phyloP scores from a whole-genome alignment of 352 stramenopile species.

The Phytopythium kandeliae region DNA sequence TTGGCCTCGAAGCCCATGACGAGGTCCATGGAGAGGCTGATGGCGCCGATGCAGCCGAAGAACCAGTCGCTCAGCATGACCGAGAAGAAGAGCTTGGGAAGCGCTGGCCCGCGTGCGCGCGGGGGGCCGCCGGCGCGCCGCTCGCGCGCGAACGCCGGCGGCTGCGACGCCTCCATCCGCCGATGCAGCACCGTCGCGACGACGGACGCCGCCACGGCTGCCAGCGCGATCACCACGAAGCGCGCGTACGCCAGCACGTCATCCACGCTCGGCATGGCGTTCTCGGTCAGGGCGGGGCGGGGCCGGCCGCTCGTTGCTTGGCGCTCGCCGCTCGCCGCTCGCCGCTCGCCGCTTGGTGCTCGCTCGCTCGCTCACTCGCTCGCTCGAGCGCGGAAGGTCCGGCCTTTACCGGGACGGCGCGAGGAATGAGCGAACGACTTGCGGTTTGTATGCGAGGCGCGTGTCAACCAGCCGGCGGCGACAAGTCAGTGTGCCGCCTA shows the following conservation, averaged over 20 bases:
- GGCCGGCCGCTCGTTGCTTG: too few species aligned
- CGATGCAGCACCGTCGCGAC: conserved; percentile 30
- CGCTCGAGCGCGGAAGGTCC: too few species aligned
- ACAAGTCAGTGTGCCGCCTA: too few species aligned
- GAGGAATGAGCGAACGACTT: neutral
- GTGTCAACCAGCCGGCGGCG: too few species aligned
- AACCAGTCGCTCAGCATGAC: conserved; percentile 54
- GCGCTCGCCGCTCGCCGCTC: too few species aligned
- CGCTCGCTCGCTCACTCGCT: too few species aligned
- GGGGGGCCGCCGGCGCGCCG: conserved; percentile 9
- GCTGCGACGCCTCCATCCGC: conserved; percentile 3
- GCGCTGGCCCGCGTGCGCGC: conserved; percentile 19
- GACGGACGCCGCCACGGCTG: conserved; percentile 27
- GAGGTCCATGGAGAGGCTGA: conserved; percentile 51
- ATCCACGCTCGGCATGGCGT: conserved; percentile 4
- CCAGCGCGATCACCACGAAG: conserved; percentile 33
- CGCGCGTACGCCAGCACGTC: conserved; percentile 26
- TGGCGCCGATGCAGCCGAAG: conserved; percentile 37
- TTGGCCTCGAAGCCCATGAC: conserved; percentile 33
- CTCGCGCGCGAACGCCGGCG: neutral
- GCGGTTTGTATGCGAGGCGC: neutral
- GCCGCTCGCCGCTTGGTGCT: too few species aligned
- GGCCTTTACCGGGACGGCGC: neutral
- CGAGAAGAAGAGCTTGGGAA: conserved; percentile 48
- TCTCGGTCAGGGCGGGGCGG: neutral